A percentile compares a stretch with the other conserved stretches of the same genome.
Conservation (phyloP, 75 land plant species). For the Pseudotsuga menziesii region DNA sequence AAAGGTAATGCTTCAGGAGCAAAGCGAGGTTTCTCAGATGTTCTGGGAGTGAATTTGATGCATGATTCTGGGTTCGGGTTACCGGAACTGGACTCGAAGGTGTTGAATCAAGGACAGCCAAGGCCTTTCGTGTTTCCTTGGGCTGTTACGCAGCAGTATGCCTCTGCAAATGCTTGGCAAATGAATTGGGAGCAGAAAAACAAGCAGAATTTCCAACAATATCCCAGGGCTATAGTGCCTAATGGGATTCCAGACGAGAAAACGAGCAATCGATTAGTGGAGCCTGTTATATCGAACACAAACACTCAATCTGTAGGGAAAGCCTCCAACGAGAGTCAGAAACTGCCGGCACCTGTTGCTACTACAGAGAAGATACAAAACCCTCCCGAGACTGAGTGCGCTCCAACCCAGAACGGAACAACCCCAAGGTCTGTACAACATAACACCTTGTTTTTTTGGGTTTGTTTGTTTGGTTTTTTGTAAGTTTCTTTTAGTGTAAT, state of each 20-base stretch:
- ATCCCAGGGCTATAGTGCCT: neutral
- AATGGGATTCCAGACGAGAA: too few species aligned
- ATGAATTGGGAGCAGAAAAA: neutral
- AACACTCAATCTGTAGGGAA: too few species aligned
- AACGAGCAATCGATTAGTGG: too few species aligned
- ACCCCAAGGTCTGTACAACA: neutral
- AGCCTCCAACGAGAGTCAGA: neutral
- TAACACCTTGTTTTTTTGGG: too few species aligned
- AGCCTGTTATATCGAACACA: too few species aligned
- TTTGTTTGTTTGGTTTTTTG: too few species aligned
- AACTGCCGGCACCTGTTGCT: neutral
- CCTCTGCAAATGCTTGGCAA: neutral
- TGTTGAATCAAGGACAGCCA: neutral
- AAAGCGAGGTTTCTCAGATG: too few species aligned
- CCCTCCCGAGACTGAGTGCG: neutral
- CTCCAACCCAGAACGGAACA: neutral
- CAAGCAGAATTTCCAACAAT: neutral
- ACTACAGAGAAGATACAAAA: neutral
- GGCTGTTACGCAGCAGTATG: neutral
- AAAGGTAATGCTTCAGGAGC: too few species aligned
- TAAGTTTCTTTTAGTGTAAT: too few species aligned
- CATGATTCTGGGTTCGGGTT: too few species aligned
- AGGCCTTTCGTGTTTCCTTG: neutral
- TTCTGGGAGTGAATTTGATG: too few species aligned
- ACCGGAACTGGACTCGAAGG: neutral